These are phyloP conservation scores for Aspergillus asperescens DNA, from an alignment of 495 filamentous ascomycete species.

Conservation along the genomic window DNA sequence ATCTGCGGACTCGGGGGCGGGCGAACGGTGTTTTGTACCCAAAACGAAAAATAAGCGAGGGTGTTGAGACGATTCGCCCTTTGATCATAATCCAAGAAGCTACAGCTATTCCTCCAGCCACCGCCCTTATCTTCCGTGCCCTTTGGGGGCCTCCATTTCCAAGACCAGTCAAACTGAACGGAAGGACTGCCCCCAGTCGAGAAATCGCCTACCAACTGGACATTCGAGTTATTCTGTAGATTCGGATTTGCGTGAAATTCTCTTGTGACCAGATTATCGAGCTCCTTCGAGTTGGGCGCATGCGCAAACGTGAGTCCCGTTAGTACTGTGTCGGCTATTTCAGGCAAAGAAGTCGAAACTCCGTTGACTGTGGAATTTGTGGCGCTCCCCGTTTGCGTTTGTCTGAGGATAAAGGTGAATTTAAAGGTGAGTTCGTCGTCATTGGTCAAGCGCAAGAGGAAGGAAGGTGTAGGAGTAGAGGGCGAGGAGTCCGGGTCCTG, in stretches of 20 bases:
- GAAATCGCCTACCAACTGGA: constrained; percentile 85
- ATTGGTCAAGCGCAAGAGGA: constrained; percentile 80
- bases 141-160: constrained; percentile 95
- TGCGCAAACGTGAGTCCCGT: constrained; percentile 90
- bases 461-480: constrained; percentile 54
- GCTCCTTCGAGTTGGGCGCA: constrained; percentile 74
- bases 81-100: constrained; percentile 94
- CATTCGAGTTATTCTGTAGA: constrained; percentile 93
- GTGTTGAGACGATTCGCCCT: constrained; percentile 83
- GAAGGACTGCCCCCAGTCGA: constrained; percentile 72
- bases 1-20: constrained; percentile 37
- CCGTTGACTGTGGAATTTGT: constrained; percentile 45
- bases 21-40: constrained; percentile 67
- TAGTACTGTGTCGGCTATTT: constrained; percentile 63
- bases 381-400: constrained; percentile 47
- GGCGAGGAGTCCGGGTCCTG: constrained; percentile 74
- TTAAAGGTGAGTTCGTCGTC: constrained; percentile 88
- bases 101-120: constrained; percentile 93
- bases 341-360: constrained; percentile 42
- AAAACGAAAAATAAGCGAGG: constrained; percentile 88
- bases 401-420: constrained; percentile 85
- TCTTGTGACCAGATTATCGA: constrained; percentile 87
- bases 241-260: constrained; percentile 98
- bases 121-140: constrained; percentile 73
- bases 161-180: constrained; percentile 89